A percentile compares a stretch with the other conserved stretches of the same genome.
These are phyloP conservation scores for Aspergillus nidulans DNA, from an alignment of 495 filamentous ascomycete species.

Conservation along the genomic window DNA sequence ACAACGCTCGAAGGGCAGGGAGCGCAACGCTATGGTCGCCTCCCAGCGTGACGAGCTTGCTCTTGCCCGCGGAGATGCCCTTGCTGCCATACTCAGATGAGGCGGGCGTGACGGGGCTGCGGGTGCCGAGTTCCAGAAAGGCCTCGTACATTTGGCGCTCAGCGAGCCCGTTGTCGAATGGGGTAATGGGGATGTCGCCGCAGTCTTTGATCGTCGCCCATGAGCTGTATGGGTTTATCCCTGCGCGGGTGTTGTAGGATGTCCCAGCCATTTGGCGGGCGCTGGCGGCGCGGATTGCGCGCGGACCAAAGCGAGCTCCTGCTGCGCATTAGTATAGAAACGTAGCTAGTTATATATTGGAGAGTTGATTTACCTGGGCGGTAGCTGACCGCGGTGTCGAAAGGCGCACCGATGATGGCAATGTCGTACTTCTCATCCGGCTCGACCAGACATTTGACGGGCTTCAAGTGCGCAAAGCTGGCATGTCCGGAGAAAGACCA, in stretches of 20 bases:
- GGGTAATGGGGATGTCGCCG: slow-evolving; percentile 77
- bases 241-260: slow-evolving; percentile 72
- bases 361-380: slow-evolving; percentile 54
- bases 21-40: slow-evolving; percentile 79
- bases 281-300: slow-evolving; percentile 75
- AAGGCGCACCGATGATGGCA: slow-evolving; percentile 75
- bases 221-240: slow-evolving; percentile 70
- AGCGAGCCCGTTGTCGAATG: slow-evolving; percentile 73
- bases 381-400: slow-evolving; percentile 79
- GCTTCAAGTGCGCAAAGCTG: slow-evolving; percentile 73
- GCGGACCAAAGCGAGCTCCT: slow-evolving; percentile 75
- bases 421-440: slow-evolving; percentile 69
- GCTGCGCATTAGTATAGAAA: slow-evolving; percentile 27
- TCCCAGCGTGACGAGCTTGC: slow-evolving; percentile 73
- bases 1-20: slow-evolving; percentile 67
- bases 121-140: slow-evolving; percentile 59
- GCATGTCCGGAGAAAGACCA: slow-evolving; percentile 75
- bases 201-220: slow-evolving; percentile 76
- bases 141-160: slow-evolving; percentile 74
- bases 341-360: not conserved
- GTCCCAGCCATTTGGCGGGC: slow-evolving; percentile 67
- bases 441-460: slow-evolving; percentile 68
- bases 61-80: slow-evolving; percentile 44
- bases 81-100: slow-evolving; percentile 29
- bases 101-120: slow-evolving; percentile 35